phyloP scores from a whole-genome alignment of 2,329 filamentous ascomycete genomes.

The Monosporascus sp. region DNA sequence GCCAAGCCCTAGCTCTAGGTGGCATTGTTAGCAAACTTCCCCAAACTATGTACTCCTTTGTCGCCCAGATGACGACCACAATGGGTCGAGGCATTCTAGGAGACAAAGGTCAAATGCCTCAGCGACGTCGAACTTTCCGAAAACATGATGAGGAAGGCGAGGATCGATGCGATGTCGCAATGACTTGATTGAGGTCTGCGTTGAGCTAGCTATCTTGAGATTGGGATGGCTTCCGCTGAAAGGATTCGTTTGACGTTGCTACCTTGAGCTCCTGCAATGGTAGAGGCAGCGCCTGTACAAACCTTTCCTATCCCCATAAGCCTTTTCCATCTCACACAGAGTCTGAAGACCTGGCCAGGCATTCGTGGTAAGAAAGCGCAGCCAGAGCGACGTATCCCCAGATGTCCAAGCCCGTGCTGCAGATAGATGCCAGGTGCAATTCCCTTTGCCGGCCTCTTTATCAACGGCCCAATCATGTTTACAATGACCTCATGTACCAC shows the following conservation, averaged over 20 bases:
- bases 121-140: conserved; percentile 12
- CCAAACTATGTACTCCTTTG: conserved; percentile 12
- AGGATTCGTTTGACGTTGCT: neutral
- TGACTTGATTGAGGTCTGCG: conserved; percentile 12
- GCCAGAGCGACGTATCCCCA: too few species aligned
- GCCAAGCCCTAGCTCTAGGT: too few species aligned
- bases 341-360: too few species aligned
- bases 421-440: neutral
- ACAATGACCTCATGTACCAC: neutral
- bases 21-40: neutral
- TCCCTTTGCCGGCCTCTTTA: too few species aligned
- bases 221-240: conserved; percentile 3
- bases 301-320: too few species aligned
- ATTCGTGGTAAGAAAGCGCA: too few species aligned
- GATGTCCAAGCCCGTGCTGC: neutral
- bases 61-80: conserved; percentile 5
- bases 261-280: neutral
- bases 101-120: conserved; percentile 16
- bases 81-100: conserved; percentile 7
- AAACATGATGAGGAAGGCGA: conserved; percentile 17
- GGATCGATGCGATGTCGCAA: conserved; percentile 13
- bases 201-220: conserved; percentile 10
- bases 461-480: too few species aligned
- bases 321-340: too few species aligned
- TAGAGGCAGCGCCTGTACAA: neutral